Evolutionary conservation across 2,329 filamentous ascomycete species (phyloP).

Genomic region (Penicillium fuscoglaucum): DNA sequence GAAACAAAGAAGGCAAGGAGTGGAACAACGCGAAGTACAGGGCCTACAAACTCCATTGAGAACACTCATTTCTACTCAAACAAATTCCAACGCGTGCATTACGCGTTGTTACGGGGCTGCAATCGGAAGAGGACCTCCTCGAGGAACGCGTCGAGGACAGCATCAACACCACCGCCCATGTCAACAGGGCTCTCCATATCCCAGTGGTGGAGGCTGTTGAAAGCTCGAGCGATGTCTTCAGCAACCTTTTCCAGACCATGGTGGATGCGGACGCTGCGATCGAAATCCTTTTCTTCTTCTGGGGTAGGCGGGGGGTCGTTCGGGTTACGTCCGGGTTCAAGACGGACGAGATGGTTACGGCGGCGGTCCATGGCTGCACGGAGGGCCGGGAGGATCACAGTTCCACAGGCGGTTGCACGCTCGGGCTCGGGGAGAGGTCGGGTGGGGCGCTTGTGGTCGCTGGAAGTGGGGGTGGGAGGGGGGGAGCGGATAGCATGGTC

Average conservation of each 20-base stretch:
- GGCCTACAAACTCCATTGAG: background rate
- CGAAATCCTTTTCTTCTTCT: slow-evolving; percentile 21
- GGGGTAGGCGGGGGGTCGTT: slow-evolving; percentile 21
- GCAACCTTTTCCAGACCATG: slow-evolving; percentile 54
- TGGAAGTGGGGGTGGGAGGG: slow-evolving; percentile 17
- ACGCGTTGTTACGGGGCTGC: slow-evolving; percentile 62
- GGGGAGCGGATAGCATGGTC: slow-evolving; percentile 12
- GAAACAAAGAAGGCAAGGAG: background rate
- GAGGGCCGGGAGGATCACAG: slow-evolving; percentile 85
- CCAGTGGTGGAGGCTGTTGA: slow-evolving; percentile 85
- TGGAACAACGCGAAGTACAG: background rate
- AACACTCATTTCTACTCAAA: slow-evolving; percentile 1
- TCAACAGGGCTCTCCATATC: slow-evolving; percentile 85
- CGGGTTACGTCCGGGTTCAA: slow-evolving; percentile 29
- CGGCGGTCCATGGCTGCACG: slow-evolving; percentile 87
- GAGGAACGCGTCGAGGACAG: slow-evolving; percentile 85
- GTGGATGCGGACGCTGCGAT: slow-evolving; percentile 24
- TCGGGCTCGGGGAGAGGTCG: slow-evolving; percentile 20
- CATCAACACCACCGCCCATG: slow-evolving; percentile 87
- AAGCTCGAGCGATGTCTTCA: slow-evolving; percentile 76
- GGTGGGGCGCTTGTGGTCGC: slow-evolving; percentile 19
- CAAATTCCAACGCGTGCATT: background rate
- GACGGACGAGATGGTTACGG: slow-evolving; percentile 54
- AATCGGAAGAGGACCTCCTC: slow-evolving; percentile 93
- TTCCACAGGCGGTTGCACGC: slow-evolving; percentile 19